Base-by-base conservation (phyloP, 768 basidiomycete genomes). In the Fibroporia radiculosa region DNA sequence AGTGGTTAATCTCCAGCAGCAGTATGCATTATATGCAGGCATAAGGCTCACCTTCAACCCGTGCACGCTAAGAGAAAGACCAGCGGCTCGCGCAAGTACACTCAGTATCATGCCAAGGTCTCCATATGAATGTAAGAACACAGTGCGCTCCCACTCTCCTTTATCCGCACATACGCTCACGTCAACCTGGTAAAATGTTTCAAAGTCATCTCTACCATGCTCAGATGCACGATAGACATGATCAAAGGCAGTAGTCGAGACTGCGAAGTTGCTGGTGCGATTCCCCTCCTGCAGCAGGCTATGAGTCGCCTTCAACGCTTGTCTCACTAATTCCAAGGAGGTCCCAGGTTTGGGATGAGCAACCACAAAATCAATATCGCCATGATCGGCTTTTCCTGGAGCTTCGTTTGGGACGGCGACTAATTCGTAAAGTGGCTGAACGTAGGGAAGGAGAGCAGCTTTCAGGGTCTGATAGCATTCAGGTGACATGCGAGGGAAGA, bases 51-150 rank as follows among this genome's bases (percentile, higher is more conserved):
- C 83, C 69, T 76, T 82, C 16, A 86, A 58, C 0, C 83, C 84
- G 33, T 74, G 68, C 19, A 61, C 62, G 4, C 75, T 74, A 0
- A 81, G 57, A 2, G 61, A 54, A 2, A 86, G 52, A 2, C 81
- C 78, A 37, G 62, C 62, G 42, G 73, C 74, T 31, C 70, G 68
- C 7, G 68, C 72, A 14, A 85, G 59, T 12, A 80, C 58, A 8
- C 77, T 74, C 38, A 86, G 59, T 13, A 86, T 81, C 75, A 84
- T 82, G 0, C 79, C 80, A 14, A 85, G 66, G 52, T 85, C 84
- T 7, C 84, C 84, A 52, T 84, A 85, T 1, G 75, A 73, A 46
- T 77, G 70, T 53, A 75, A 75, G 60, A 83, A 75, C 19, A 68
- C 56, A 13, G 75, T 59, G 18, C 77, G 66, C 19, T 78, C 67